Evolutionary conservation across 805 yeast species (phyloP).

Genomic region (Candida broadrunensis): DNA sequence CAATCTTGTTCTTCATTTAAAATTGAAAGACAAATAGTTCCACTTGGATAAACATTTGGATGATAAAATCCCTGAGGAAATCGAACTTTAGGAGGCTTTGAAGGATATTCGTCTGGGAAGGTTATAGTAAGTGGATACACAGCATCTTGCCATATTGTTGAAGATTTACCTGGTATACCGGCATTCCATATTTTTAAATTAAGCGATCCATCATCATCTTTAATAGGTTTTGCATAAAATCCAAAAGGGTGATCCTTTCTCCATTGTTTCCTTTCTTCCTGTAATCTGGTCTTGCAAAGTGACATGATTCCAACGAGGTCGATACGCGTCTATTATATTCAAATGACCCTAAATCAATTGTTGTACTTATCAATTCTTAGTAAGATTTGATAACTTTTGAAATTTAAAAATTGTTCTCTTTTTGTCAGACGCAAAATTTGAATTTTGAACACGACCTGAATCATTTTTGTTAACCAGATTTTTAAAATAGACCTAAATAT

Average conservation of each 20-base stretch:
- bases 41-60: constrained; percentile 97
- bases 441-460: too few species aligned
- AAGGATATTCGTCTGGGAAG: constrained; percentile 91
- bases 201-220: constrained; percentile 75
- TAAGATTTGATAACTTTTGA: too few species aligned
- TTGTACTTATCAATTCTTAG: neutral
- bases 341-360: too few species aligned
- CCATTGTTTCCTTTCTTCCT: constrained; percentile 97
- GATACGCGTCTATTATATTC: too few species aligned
- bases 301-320: too few species aligned
- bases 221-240: constrained; percentile 87
- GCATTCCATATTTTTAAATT: constrained; percentile 89
- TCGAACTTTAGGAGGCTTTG: constrained; percentile 92
- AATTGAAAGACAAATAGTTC: constrained; percentile 90
- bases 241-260: constrained; percentile 98
- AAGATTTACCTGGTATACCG: constrained; percentile 91
- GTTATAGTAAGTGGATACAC: constrained; percentile 76
- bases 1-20: constrained; percentile 95
- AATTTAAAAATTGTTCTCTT: too few species aligned
- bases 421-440: too few species aligned
- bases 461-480: too few species aligned
- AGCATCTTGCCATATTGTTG: constrained; percentile 89
- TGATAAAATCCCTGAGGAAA: constrained; percentile 91
- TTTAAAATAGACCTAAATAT: too few species aligned
- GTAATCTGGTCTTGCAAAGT: constrained; percentile 77